Evolutionary conservation across 371 early-diverging fungal species (phyloP).

Genomic region (Mucor circinelloides): DNA sequence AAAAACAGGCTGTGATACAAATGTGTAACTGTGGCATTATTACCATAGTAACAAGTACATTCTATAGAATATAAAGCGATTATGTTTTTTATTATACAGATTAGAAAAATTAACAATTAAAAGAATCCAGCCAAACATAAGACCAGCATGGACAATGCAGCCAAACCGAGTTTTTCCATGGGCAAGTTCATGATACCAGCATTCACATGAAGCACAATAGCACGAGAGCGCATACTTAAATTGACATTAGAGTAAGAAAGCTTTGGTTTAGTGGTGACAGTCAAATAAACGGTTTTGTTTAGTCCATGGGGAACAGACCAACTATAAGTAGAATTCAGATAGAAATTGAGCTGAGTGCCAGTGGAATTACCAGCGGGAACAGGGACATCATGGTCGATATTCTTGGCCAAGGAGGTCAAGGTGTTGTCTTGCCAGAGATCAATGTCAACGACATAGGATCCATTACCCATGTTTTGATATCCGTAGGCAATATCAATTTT

Average conservation of each 20-base stretch:
- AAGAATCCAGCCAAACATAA: background rate
- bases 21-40: conserved; percentile 1
- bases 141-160: background rate
- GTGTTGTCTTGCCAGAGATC: conserved; percentile 33
- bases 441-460: conserved; percentile 34
- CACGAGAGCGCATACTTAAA: conserved; percentile 19
- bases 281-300: conserved; percentile 32
- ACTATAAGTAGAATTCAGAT: conserved; percentile 32
- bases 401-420: conserved; percentile 11
- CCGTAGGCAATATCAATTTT: conserved; percentile 31
- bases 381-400: conserved; percentile 21
- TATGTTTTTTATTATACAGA: background rate
- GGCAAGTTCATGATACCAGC: conserved; percentile 12
- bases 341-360: conserved; percentile 27
- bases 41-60: background rate
- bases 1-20: background rate
- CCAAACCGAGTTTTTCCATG: background rate
- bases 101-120: background rate
- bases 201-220: conserved; percentile 22
- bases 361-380: conserved; percentile 35
- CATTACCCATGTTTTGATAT: conserved; percentile 46
- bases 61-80: background rate
- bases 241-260: background rate
- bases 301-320: conserved; percentile 43
- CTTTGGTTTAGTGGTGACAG: conserved; percentile 24